phyloP scores from a whole-genome alignment of 371 early-diverging fungal genomes.

The Haplosporangium sp. region DNA sequence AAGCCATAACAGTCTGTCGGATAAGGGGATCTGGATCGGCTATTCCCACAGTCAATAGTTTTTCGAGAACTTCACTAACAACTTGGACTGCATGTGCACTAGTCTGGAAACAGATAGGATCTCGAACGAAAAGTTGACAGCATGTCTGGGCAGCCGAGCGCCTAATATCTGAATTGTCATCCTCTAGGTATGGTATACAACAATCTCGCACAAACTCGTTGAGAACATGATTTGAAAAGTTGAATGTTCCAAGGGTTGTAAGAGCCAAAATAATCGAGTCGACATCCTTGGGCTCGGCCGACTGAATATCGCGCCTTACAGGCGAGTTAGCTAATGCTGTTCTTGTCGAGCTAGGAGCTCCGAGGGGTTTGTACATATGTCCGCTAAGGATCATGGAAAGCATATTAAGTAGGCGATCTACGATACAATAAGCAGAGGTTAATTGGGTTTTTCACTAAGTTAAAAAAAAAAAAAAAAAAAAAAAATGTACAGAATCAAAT shows the following conservation, averaged over 20 bases:
- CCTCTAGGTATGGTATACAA: slow-evolving; percentile 87
- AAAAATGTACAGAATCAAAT: not conserved
- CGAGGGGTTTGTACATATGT: slow-evolving; percentile 87
- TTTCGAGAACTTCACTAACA: slow-evolving; percentile 90
- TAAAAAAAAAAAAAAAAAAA: not conserved
- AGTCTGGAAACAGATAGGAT: slow-evolving; percentile 82
- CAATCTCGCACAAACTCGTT: slow-evolving; percentile 93
- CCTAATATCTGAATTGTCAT: slow-evolving; percentile 86
- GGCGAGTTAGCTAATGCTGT: slow-evolving; percentile 57
- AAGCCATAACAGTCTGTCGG: slow-evolving; percentile 83
- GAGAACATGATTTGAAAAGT: slow-evolving; percentile 86
- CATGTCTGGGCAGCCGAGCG: slow-evolving; percentile 92
- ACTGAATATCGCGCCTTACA: slow-evolving; percentile 60
- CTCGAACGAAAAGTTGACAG: slow-evolving; percentile 83
- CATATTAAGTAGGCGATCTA: slow-evolving; percentile 89
- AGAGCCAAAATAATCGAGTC: slow-evolving; percentile 90
- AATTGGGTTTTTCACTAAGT: not conserved
- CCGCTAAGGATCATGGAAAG: slow-evolving; percentile 89
- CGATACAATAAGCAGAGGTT: not conserved
- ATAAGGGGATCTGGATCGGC: slow-evolving; percentile 90
- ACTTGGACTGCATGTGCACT: slow-evolving; percentile 89
- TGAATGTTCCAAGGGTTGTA: slow-evolving; percentile 88
- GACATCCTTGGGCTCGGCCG: slow-evolving; percentile 72
- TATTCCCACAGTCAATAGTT: slow-evolving; percentile 89
- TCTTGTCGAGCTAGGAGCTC: slow-evolving; percentile 68